Evolutionary conservation across 2,329 filamentous ascomycete species (phyloP), one percentile per base, ranked within the genome.

Genomic region (Dothideomycetes sp.): DNA sequence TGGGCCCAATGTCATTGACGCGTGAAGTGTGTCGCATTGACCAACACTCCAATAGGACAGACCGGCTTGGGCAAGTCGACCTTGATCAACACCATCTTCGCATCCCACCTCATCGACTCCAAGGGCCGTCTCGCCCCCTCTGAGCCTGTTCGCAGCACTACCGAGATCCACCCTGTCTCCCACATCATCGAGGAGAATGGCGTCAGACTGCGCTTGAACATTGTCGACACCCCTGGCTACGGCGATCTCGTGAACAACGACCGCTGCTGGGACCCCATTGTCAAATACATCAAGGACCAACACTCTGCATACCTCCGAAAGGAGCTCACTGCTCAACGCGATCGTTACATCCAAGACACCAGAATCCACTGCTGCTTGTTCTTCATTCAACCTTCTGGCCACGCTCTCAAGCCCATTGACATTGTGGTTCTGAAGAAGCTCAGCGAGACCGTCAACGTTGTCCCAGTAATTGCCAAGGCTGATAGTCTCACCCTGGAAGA

Each of bases 211-310:
- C 79, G 91, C 56, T 75, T 98, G 59, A 98, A 96, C 77, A 98
- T 98, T 59, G 91, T 98, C 58, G 91, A 98, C 63, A 98, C 91
- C 49, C 91, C 91, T 49, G 91, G 91, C 49, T 98, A 98, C 59
- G 91, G 91, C 59, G 91, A 98, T 59, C 79, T 95, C 60, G 91
- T 98, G 67, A 98, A 98, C 78, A 98, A 98, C 67, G 91, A 98
- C 71, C 84, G 91, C 75, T 98, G 91, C 80, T 98, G 91, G 91
- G 91, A 98, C 62, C 91, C 91, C 48, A 98, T 98, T 63, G 89
- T 98, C 75, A 98, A 98, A 75, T 98, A 98, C 70, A 98, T 98
- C 77, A 98, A 98, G 77, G 91, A 98, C 68, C 91, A 98, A 73
- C 91, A 98, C 75, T 95, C 87, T 38, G 89, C 91, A 57, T 98